phyloP scores from a whole-genome alignment of 2,329 filamentous ascomycete species.

The Pseudogymnoascus sp. region DNA sequence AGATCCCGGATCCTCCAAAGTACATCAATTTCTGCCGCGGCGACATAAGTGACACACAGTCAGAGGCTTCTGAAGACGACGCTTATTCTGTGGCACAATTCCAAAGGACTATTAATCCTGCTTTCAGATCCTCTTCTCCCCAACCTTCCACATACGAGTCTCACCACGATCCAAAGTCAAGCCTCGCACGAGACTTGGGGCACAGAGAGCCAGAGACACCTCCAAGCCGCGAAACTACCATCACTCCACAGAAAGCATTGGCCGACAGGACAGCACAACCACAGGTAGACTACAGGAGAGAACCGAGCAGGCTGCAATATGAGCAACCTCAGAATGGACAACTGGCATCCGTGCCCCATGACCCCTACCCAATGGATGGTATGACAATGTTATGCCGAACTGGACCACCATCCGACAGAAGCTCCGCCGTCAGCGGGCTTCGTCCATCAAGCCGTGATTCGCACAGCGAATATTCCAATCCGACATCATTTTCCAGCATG shows the following conservation, averaged over 20 bases:
- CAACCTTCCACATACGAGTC: constrained; percentile 90
- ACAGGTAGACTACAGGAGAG: constrained; percentile 12
- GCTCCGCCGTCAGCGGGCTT: constrained; percentile 54
- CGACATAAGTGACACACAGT: constrained; percentile 70
- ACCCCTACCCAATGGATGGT: constrained; percentile 87
- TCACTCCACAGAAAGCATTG: constrained; percentile 42
- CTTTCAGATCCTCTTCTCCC: constrained; percentile 90
- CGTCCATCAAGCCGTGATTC: constrained; percentile 70
- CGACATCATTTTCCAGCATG: constrained; percentile 79
- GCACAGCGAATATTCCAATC: constrained; percentile 82
- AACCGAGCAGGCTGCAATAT: constrained; percentile 9
- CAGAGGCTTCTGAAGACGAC: constrained; percentile 77
- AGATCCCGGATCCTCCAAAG: constrained; percentile 92
- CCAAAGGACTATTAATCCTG: constrained; percentile 87
- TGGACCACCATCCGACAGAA: constrained; percentile 60
- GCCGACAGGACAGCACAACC: constrained; percentile 20
- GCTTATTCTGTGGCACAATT: constrained; percentile 94
- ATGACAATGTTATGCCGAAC: constrained; percentile 96
- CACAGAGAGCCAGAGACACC: constrained; percentile 42
- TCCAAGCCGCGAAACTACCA: constrained; percentile 40
- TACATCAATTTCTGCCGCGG: constrained; percentile 99
- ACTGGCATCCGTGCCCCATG: constrained; percentile 68
- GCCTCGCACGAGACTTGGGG: constrained; percentile 60
- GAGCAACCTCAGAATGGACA: constrained; percentile 46
- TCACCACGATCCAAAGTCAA: constrained; percentile 76